Evolutionary conservation across 768 basidiomycete genomes (phyloP).

Genomic region (Kwoniella shandongensis): DNA sequence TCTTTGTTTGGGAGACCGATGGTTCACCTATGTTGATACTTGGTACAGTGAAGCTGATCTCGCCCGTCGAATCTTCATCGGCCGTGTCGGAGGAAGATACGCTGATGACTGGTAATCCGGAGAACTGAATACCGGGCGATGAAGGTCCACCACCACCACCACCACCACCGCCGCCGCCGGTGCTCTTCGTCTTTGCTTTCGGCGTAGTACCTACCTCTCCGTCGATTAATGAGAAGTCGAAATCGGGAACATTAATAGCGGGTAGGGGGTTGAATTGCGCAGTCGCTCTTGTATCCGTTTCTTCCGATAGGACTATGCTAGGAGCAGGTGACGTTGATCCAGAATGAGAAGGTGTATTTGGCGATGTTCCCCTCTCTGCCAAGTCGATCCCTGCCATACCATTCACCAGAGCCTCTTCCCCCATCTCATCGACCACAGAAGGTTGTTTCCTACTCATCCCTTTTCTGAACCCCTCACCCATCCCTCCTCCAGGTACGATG

Average conservation of each 20-base stretch:
- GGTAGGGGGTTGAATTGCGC: constrained; percentile 31
- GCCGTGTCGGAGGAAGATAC: constrained; percentile 35
- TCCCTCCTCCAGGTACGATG: not conserved
- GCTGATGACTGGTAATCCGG: constrained; percentile 30
- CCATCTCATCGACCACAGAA: constrained; percentile 19
- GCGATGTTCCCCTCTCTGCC: not conserved
- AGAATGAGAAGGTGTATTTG: too few relatives aligned
- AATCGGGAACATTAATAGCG: constrained; percentile 27
- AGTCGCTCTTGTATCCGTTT: constrained; percentile 20
- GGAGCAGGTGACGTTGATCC: not conserved
- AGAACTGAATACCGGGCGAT: constrained; percentile 28
- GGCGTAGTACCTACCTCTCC: constrained; percentile 6
- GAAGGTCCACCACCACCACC: constrained; percentile 7
- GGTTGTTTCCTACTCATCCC: constrained; percentile 20
- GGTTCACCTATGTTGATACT: constrained; percentile 28
- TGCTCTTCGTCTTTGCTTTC: constrained; percentile 10
- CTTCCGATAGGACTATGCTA: constrained; percentile 8
- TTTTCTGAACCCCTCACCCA: constrained; percentile 2
- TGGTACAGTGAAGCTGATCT: constrained; percentile 36
- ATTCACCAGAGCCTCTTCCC: not conserved
- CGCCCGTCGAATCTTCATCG: constrained; percentile 20
- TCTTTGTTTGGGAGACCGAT: too few relatives aligned
- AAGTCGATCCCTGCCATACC: constrained; percentile 12
- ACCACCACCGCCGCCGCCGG: constrained; percentile 5
- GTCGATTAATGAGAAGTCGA: constrained; percentile 5